Evolutionary conservation across 108 stramenopile genomes (phyloP).

Genomic region (Cafeteria roenbergensis): DNA sequence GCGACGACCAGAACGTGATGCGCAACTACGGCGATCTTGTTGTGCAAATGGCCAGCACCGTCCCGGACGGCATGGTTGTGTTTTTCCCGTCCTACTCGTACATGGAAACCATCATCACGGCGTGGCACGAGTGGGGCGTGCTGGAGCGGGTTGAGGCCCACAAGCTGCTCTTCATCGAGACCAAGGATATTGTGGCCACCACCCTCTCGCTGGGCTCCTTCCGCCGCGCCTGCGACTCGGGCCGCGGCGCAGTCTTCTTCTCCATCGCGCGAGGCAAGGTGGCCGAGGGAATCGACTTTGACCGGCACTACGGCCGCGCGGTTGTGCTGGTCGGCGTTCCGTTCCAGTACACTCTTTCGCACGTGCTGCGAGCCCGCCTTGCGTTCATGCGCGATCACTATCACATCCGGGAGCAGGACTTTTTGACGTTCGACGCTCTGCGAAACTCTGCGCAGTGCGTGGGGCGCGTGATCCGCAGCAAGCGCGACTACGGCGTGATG

Average conservation of each 20-base stretch:
- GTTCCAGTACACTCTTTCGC: slow-evolving; percentile 92
- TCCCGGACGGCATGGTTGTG: slow-evolving; percentile 89
- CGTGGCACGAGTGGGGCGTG: slow-evolving; percentile 64
- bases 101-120: slow-evolving; percentile 81
- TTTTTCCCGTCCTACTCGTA: slow-evolving; percentile 96
- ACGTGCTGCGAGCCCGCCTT: slow-evolving; percentile 76
- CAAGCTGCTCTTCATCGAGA: slow-evolving; percentile 94
- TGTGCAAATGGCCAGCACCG: slow-evolving; percentile 65
- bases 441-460: slow-evolving; percentile 79
- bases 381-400: slow-evolving; percentile 62
- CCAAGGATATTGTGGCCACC: slow-evolving; percentile 97
- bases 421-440: slow-evolving; percentile 87
- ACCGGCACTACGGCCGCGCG: slow-evolving; percentile 89
- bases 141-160: slow-evolving; percentile 47
- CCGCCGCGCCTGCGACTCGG: slow-evolving; percentile 88
- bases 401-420: slow-evolving; percentile 56
- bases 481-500: slow-evolving; percentile 89
- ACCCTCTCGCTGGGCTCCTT: slow-evolving; percentile 90
- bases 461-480: slow-evolving; percentile 81
- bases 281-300: slow-evolving; percentile 98
- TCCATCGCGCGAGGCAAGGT: slow-evolving; percentile 97
- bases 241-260: slow-evolving; percentile 91
- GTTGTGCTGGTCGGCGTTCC: slow-evolving; percentile 97
- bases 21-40: slow-evolving; percentile 76
- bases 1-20: slow-evolving; percentile 80